A percentile compares a stretch with the other conserved stretches of the same genome.
Conservation (phyloP, 2,329 filamentous ascomycete genomes). For the Alternaria incomplexa region DNA sequence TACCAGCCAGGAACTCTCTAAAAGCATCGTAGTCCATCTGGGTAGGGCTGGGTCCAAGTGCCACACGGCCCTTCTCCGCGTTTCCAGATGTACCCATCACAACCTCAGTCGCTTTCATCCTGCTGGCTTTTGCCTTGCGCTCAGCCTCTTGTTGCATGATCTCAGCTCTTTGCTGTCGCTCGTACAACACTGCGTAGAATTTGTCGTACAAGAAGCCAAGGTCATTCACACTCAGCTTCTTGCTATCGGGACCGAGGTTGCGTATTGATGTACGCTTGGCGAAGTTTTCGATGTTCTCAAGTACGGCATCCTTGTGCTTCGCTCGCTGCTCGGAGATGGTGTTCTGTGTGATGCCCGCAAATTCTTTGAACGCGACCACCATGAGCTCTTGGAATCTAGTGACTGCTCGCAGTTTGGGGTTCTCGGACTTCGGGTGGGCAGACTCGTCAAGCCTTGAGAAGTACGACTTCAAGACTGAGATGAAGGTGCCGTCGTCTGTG, state of each 20-base stretch:
- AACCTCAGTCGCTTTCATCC: constrained; percentile 59
- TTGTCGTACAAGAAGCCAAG: constrained; percentile 90
- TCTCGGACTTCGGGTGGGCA: constrained; percentile 93
- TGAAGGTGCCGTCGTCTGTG: constrained; percentile 93
- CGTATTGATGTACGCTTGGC: constrained; percentile 95
- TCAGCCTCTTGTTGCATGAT: constrained; percentile 71
- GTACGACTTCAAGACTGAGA: constrained; percentile 93
- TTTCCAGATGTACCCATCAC: constrained; percentile 55
- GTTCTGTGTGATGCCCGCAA: constrained; percentile 91
- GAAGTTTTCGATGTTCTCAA: constrained; percentile 96
- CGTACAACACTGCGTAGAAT: constrained; percentile 91
- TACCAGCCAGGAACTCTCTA: constrained; percentile 82
- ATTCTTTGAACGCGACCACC: constrained; percentile 99
- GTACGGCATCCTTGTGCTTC: constrained; percentile 91
- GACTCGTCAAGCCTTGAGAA: constrained; percentile 94
- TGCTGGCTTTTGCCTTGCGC: constrained; percentile 71
- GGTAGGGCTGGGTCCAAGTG: constrained; percentile 84
- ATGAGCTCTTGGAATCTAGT: constrained; percentile 97
- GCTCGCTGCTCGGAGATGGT: constrained; percentile 87
- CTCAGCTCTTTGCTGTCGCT: constrained; percentile 82
- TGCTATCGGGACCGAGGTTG: constrained; percentile 95
- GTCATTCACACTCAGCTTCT: constrained; percentile 83
- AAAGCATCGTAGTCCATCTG: constrained; percentile 98
- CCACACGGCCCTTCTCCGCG: constrained; percentile 84
- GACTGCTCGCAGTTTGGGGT: constrained; percentile 89